A percentile compares a stretch with the other conserved stretches of the same genome.
Evolutionary conservation across 2,329 filamentous ascomycete species (phyloP).

Genomic region (Pseudocercospora cruenta): DNA sequence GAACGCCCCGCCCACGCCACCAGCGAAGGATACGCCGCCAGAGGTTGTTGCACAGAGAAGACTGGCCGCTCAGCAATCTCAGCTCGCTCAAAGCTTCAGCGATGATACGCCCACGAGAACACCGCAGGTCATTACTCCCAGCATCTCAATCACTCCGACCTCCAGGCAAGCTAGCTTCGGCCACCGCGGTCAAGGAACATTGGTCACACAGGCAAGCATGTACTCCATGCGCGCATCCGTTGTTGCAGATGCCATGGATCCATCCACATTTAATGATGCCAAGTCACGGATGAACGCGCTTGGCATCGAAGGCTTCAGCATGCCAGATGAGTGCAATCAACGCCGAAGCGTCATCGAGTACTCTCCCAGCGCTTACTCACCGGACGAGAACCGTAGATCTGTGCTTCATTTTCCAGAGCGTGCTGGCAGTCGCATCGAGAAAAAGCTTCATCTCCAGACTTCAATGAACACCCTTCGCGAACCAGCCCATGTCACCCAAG

Average conservation of each 20-base stretch:
- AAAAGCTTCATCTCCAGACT: slow-evolving; percentile 4
- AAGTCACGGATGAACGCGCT: slow-evolving; percentile 34
- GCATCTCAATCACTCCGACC: slow-evolving; percentile 1
- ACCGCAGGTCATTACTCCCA: slow-evolving; percentile 26
- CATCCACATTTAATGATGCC: slow-evolving; percentile 32
- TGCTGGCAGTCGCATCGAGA: slow-evolving; percentile 2
- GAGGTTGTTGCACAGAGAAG: slow-evolving; percentile 26
- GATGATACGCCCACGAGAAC: slow-evolving; percentile 21
- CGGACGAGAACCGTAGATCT: slow-evolving; percentile 12
- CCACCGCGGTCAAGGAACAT: slow-evolving; percentile 25
- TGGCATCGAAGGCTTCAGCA: slow-evolving; percentile 36
- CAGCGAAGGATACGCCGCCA: slow-evolving; percentile 50
- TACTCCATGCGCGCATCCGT: slow-evolving; percentile 38
- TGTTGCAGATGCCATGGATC: slow-evolving; percentile 31
- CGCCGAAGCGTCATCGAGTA: slow-evolving; percentile 24
- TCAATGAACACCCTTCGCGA: background rate
- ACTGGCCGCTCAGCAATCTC: slow-evolving; percentile 6
- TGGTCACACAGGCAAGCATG: slow-evolving; percentile 36
- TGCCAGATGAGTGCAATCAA: slow-evolving; percentile 31
- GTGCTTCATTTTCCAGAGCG: slow-evolving; percentile 9
- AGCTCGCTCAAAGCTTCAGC: slow-evolving; percentile 9
- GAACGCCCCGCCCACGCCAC: slow-evolving; percentile 45
- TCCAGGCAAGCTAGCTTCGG: slow-evolving; percentile 33
- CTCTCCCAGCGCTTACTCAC: slow-evolving; percentile 38
- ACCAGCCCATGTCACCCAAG: slow-evolving; percentile 14